These are phyloP conservation scores for Actinidia arguta DNA, from an alignment of 179 eudicot genomes.

Conservation along the genomic window DNA sequence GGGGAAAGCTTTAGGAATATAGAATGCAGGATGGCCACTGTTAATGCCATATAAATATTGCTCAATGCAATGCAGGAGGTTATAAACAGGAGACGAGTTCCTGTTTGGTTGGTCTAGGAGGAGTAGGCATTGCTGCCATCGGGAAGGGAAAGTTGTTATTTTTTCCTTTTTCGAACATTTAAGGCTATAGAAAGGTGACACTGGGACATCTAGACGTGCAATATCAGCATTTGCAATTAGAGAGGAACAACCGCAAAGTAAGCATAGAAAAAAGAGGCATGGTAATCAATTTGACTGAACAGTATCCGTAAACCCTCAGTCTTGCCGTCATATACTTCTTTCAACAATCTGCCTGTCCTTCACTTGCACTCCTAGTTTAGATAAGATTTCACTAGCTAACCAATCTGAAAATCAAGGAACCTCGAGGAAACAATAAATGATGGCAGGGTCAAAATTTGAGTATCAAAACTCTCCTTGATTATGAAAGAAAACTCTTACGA, in stretches of 20 bases:
- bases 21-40: neutral
- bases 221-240: neutral
- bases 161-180: too few species aligned
- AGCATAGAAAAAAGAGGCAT: neutral
- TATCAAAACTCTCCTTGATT: neutral
- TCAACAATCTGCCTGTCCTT: neutral
- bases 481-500: neutral
- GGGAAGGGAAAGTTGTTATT: too few species aligned
- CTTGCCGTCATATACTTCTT: neutral
- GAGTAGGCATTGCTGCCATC: too few species aligned
- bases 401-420: neutral
- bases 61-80: neutral
- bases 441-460: neutral
- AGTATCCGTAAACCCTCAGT: neutral
- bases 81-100: too few species aligned
- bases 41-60: neutral
- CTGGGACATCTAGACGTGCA: neutral
- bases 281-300: neutral
- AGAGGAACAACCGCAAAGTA: neutral
- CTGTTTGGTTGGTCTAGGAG: too few species aligned
- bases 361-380: neutral
- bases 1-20: neutral
- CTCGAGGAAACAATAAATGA: neutral
- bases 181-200: too few species aligned
- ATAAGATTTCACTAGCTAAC: neutral